These are phyloP conservation scores for Populus hybrid DNA, from an alignment of 441 rosid genomes.

Conservation along the genomic window DNA sequence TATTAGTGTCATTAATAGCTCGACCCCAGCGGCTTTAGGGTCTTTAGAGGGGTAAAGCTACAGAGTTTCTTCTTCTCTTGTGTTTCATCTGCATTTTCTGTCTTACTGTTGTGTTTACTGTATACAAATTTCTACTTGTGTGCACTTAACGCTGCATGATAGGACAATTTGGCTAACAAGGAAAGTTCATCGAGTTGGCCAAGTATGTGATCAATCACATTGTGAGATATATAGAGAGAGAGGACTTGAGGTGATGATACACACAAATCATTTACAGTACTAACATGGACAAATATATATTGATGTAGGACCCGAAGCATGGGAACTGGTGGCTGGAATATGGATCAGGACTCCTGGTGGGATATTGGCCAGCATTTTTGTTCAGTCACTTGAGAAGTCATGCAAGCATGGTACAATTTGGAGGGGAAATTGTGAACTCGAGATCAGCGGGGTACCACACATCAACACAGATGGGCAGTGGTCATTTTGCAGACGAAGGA, in stretches of 20 bases:
- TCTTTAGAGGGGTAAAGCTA: neutral
- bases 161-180: slow-evolving; percentile 7
- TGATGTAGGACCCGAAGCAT: slow-evolving; percentile 88
- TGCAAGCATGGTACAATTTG: slow-evolving; percentile 93
- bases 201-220: slow-evolving; percentile 5
- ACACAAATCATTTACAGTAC: neutral
- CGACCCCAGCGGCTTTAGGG: slow-evolving; percentile 17
- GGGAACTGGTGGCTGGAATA: slow-evolving; percentile 99
- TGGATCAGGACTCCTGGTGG: slow-evolving; percentile 82
- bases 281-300: neutral
- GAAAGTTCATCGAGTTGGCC: slow-evolving; percentile 5
- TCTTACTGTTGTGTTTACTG: neutral
- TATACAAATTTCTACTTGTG: neutral
- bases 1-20: slow-evolving; percentile 17
- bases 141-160: neutral
- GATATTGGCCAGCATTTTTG: slow-evolving; percentile 89
- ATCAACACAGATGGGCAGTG: slow-evolving; percentile 92
- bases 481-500: slow-evolving; percentile 75
- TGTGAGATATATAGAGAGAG: neutral
- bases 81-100: neutral
- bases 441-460: slow-evolving; percentile 72
- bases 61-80: neutral
- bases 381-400: slow-evolving; percentile 81
- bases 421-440: slow-evolving; percentile 85
- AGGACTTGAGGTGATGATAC: neutral